Evolutionary conservation across 371 early-diverging fungal genomes (phyloP).

Genomic region (Rhizopus stolonifer): DNA sequence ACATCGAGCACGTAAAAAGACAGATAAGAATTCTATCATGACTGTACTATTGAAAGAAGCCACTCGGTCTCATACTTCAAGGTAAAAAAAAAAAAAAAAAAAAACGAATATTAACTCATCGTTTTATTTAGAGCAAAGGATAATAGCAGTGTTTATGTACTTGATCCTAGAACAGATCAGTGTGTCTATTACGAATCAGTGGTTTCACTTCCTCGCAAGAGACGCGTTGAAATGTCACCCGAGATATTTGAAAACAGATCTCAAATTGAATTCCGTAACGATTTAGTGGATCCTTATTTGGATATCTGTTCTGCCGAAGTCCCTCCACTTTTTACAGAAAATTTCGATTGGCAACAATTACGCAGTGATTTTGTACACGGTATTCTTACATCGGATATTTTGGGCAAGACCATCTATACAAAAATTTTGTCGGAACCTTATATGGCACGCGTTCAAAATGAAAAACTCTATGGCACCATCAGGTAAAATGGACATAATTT

Average conservation of each 20-base stretch:
- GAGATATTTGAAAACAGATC: slow-evolving; percentile 66
- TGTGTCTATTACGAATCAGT: slow-evolving; percentile 82
- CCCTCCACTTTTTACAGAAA: slow-evolving; percentile 93
- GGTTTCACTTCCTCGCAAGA: slow-evolving; percentile 65
- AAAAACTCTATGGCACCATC: slow-evolving; percentile 83
- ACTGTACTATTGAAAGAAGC: slow-evolving; percentile 86
- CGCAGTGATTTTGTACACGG: slow-evolving; percentile 91
- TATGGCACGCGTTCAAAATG: slow-evolving; percentile 80
- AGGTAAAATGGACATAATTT: slow-evolving; percentile 34
- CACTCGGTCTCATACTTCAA: slow-evolving; percentile 51
- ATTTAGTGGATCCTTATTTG: slow-evolving; percentile 90
- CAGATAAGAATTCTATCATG: slow-evolving; percentile 91
- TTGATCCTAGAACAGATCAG: slow-evolving; percentile 75
- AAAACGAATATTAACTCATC: neutral
- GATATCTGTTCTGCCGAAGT: slow-evolving; percentile 94
- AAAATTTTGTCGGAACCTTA: slow-evolving; percentile 80
- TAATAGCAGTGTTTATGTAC: slow-evolving; percentile 79
- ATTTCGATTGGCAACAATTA: slow-evolving; percentile 95
- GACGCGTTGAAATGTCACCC: slow-evolving; percentile 59
- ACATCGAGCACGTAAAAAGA: slow-evolving; percentile 68
- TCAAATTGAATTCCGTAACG: slow-evolving; percentile 79
- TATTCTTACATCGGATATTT: slow-evolving; percentile 86
- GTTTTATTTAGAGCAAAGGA: slow-evolving; percentile 55
- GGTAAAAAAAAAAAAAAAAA: slow-evolving; percentile 18
- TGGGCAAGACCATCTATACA: slow-evolving; percentile 85